Evolutionary conservation across 176 grass and related monocot genomes (phyloP), one percentile per base, ranked within the genome.

Genomic region (Microstegium vimineum): DNA sequence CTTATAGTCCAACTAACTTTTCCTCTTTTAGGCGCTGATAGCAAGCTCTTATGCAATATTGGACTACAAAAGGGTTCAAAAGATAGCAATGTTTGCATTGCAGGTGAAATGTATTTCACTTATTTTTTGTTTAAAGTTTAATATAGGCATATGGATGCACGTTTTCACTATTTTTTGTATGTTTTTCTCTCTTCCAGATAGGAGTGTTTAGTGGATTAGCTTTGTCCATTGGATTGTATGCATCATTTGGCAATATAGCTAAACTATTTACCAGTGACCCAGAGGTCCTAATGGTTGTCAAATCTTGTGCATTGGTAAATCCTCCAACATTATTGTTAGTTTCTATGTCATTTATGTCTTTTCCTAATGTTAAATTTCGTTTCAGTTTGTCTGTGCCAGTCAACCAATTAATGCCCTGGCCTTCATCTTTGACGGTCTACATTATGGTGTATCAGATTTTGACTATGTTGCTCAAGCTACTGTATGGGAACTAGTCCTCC

Each of bases 361-460:
- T 28, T 59, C 67, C 15, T 68, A 66, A 90, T 81, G 17, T 81
- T 73, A 42, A 25, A 28, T 66, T 62, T 61, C 0, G 36, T 86
- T 93, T 80, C 71, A 93, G 92, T 98, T 98, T 93, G 90, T 98
- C 5, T 88, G 90, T 84, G 95, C 90, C 33, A 98, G 86, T 71
- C 95, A 98, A 84, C 95, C 92, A 76, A 84, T 95, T 66, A 98
- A 98, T 86, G 89, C 92, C 42, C 80, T 98, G 82, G 95, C 95
- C 78, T 98, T 98, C 78, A 88, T 98, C 80, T 98, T 93, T 65
- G 95, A 98, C 76, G 95, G 95, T 76, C 90, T 98, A 25, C 95
- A 93, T 73, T 98, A 98, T 59, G 92, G 95, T 41, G 79, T 88
- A 68, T 98, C 92, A 86, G 95, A 98, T 94, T 98, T 98, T 84